Percentiles rank a stretch among this genome's conserved stretches.
These are phyloP conservation scores for Sporothrix mexicana DNA, from an alignment of 2,329 filamentous ascomycete genomes.

Conservation along the genomic window DNA sequence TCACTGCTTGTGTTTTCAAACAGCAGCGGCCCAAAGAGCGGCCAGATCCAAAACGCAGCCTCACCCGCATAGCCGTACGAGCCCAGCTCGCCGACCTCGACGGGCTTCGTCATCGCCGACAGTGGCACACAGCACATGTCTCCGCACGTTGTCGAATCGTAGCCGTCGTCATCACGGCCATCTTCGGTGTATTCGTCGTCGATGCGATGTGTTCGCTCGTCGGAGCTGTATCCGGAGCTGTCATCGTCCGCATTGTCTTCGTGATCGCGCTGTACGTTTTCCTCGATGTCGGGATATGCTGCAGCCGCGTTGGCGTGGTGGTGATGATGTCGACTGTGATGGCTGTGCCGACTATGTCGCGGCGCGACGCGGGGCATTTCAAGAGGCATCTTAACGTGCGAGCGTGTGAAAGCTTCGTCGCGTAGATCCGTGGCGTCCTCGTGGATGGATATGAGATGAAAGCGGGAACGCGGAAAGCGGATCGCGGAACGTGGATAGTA, in stretches of 20 bases:
- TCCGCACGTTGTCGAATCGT: constrained; percentile 15
- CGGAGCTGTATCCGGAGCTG: not conserved
- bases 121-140: constrained; percentile 50
- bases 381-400: constrained; percentile 18
- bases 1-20: constrained; percentile 78
- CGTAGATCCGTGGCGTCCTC: not conserved
- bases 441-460: constrained; percentile 18
- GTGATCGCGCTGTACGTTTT: not conserved
- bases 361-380: constrained; percentile 29
- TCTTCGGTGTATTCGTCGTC: not conserved
- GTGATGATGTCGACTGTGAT: not conserved
- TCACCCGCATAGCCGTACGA: constrained; percentile 45
- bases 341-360: constrained; percentile 22
- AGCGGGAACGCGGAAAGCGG: not conserved
- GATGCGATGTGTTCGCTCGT: not conserved
- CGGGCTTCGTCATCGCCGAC: constrained; percentile 48
- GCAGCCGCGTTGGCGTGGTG: not conserved
- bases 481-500: not conserved
- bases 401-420: not conserved
- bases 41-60: constrained; percentile 63
- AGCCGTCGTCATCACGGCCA: not conserved
- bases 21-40: constrained; percentile 69
- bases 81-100: constrained; percentile 52
- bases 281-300: constrained; percentile 25
- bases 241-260: constrained; percentile 10